Conservation (phyloP, 2,329 filamentous ascomycete genomes). For the Monascus ruber region DNA sequence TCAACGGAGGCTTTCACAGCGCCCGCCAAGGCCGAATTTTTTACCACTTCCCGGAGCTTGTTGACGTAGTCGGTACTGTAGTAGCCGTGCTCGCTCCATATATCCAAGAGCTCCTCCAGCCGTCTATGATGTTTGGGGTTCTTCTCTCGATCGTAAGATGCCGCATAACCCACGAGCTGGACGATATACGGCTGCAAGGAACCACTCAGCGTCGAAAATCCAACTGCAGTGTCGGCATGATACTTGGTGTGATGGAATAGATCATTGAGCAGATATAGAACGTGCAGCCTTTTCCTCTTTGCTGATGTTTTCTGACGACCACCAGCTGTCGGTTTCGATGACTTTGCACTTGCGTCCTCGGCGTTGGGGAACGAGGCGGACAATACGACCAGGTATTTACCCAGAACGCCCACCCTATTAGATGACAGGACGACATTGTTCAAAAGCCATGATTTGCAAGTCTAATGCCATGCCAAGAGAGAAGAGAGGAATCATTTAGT, state of each 20-base stretch:
- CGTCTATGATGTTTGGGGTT: conserved; percentile 57
- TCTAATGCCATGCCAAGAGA: conserved; percentile 41
- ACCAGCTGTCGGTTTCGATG: conserved; percentile 2
- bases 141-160: conserved; percentile 41
- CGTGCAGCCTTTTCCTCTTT: conserved; percentile 59
- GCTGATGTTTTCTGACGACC: conserved; percentile 38
- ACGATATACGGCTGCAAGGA: conserved; percentile 50
- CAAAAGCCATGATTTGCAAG: conserved; percentile 78
- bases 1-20: conserved; percentile 18
- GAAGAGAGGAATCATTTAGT: conserved; percentile 22
- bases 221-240: conserved; percentile 33
- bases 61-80: conserved; percentile 44
- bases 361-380: conserved; percentile 45
- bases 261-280: conserved; percentile 71
- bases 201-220: conserved; percentile 40
- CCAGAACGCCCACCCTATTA: conserved; percentile 54
- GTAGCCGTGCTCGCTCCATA: conserved; percentile 61
- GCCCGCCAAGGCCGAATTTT: conserved; percentile 29
- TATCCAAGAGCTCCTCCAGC: conserved; percentile 49
- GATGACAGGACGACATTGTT: conserved; percentile 58
- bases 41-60: conserved; percentile 49
- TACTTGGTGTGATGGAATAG: conserved; percentile 57
- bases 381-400: conserved; percentile 63
- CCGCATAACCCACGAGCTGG: conserved; percentile 50
- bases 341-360: conserved; percentile 10